A percentile compares a stretch with the other conserved stretches of the same genome.
These are phyloP conservation scores for Populus simonii DNA, from an alignment of 345 rosid species.

Conservation along the genomic window DNA sequence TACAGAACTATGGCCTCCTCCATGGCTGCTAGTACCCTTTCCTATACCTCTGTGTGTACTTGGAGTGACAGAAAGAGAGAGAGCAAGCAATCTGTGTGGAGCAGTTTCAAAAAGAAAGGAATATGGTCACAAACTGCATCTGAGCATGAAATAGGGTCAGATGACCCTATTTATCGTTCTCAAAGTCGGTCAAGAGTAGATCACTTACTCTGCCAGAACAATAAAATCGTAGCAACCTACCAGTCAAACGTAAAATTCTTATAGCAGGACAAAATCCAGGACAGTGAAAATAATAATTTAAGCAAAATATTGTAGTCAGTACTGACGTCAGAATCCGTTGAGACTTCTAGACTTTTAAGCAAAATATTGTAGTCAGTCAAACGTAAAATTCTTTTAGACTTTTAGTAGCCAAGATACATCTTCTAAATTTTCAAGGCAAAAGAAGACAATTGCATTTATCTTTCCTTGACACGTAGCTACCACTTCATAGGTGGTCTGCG, in stretches of 20 bases:
- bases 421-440: too few species aligned
- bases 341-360: neutral
- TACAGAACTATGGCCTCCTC: slow-evolving; percentile 48
- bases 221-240: too few species aligned
- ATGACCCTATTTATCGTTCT: too few species aligned
- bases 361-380: too few species aligned
- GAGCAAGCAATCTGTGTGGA: too few species aligned
- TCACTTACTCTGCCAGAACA: neutral
- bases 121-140: neutral
- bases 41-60: neutral
- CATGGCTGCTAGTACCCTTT: neutral
- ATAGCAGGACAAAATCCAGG: neutral
- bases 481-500: neutral
- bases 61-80: too few species aligned
- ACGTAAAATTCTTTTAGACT: too few species aligned
- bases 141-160: neutral
- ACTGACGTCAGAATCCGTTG: too few species aligned
- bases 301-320: neutral
- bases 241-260: neutral
- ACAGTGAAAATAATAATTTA: neutral
- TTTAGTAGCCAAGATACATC: neutral
- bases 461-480: neutral
- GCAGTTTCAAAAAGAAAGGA: neutral
- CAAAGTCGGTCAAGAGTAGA: too few species aligned
- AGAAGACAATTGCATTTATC: neutral